Conservation (phyloP, 2,329 filamentous ascomycete genomes). For the Macroventuria anomochaeta region DNA sequence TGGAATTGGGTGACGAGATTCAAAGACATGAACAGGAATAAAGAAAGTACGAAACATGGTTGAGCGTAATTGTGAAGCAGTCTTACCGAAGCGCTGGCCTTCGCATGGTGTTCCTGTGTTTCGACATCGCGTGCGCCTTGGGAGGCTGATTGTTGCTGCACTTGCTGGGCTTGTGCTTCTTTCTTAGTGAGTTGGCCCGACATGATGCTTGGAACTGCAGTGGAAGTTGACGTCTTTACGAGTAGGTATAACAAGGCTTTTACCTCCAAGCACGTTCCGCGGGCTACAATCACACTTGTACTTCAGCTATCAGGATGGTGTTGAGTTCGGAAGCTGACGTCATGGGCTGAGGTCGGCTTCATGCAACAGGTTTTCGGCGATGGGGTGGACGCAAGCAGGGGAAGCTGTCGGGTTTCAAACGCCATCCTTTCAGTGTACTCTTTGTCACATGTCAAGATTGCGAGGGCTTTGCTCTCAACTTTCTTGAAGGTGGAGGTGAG, state of each 20-base stretch:
- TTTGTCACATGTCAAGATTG: not conserved
- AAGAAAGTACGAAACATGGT: too few relatives aligned
- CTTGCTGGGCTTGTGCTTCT: conserved; percentile 31
- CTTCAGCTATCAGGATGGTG: conserved; percentile 1
- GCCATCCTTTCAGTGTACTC: not conserved
- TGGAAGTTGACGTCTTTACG: not conserved
- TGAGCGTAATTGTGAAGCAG: too few relatives aligned
- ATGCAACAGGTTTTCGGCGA: conserved; percentile 13
- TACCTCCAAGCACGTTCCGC: not conserved
- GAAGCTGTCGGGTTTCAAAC: not conserved
- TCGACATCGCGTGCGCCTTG: conserved; percentile 31
- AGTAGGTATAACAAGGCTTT: too few relatives aligned
- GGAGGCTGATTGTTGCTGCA: conserved; percentile 24
- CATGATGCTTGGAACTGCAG: conserved; percentile 17
- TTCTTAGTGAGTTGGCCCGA: conserved; percentile 33
- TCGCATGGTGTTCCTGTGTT: conserved; percentile 39
- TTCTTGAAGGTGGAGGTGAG: not conserved
- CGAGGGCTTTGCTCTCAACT: not conserved
- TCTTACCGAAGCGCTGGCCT: conserved; percentile 43
- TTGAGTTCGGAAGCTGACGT: conserved; percentile 27
- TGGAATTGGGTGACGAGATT: too few relatives aligned
- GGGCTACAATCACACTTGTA: not conserved
- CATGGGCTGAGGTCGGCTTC: conserved; percentile 11
- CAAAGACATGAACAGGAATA: too few relatives aligned
- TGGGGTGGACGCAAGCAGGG: not conserved